phyloP scores from a whole-genome alignment of 2,329 filamentous ascomycete genomes.

The Didymosphaeria variabile region DNA sequence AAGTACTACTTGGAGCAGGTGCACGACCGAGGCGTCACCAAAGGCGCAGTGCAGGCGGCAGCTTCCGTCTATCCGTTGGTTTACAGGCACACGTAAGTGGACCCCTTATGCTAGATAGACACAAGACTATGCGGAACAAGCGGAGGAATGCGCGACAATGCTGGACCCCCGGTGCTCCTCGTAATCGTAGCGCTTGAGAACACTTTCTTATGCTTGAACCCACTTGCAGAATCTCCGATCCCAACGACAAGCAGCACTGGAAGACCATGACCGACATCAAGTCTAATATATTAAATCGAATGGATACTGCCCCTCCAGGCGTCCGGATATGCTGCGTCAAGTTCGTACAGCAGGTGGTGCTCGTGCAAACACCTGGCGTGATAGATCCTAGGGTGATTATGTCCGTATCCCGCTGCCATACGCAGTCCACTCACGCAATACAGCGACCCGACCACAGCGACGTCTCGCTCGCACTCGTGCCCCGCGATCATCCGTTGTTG shows the following conservation, averaged over 20 bases:
- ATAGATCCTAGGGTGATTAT: constrained; percentile 81
- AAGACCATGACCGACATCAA: constrained; percentile 90
- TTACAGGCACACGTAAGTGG: constrained; percentile 91
- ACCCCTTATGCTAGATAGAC: constrained; percentile 34
- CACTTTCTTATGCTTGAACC: constrained; percentile 45
- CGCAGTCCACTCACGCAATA: constrained; percentile 34
- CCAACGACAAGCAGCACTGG: constrained; percentile 83
- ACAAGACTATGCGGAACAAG: not conserved
- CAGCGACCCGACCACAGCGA: constrained; percentile 80
- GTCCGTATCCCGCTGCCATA: constrained; percentile 13
- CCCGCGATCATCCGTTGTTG: constrained; percentile 81
- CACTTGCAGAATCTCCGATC: constrained; percentile 78
- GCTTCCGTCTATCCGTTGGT: constrained; percentile 93
- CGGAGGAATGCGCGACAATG: constrained; percentile 2
- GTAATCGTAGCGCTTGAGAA: constrained; percentile 29
- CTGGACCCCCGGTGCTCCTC: constrained; percentile 21
- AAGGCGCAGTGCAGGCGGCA: constrained; percentile 85
- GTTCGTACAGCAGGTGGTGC: constrained; percentile 91
- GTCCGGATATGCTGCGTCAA: constrained; percentile 96
- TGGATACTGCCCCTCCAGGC: constrained; percentile 80
- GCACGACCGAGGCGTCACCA: constrained; percentile 82
- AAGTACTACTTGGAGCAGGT: constrained; percentile 59
- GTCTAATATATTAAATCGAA: constrained; percentile 83
- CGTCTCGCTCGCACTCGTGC: constrained; percentile 85
- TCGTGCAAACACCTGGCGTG: constrained; percentile 87